Evolutionary conservation across 805 yeast genomes (phyloP).

Genomic region (Maudiozyma serrabonitensis): DNA sequence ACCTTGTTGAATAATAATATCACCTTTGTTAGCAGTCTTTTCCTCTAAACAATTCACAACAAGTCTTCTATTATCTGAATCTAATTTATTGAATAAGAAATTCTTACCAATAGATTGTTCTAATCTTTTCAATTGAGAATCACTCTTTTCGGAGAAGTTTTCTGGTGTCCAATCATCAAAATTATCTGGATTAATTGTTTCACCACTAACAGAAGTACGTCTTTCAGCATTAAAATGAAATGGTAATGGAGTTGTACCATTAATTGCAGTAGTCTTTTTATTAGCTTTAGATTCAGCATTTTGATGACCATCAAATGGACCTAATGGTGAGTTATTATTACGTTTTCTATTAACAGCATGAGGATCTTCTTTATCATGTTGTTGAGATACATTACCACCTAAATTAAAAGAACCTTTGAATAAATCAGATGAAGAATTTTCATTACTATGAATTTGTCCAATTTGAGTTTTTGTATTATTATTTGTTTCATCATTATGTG

Average conservation of each 20-base stretch:
- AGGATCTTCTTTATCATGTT: background rate
- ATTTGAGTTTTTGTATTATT: background rate
- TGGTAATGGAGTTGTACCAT: constrained; percentile 1
- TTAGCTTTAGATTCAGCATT: background rate
- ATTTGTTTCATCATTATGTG: constrained; percentile 6
- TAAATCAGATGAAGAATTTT: background rate
- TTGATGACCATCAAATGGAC: constrained; percentile 1
- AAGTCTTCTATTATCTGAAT: constrained; percentile 62
- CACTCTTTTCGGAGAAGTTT: constrained; percentile 41
- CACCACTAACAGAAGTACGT: constrained; percentile 87
- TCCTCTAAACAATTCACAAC: constrained; percentile 81
- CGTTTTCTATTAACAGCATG: constrained; percentile 1
- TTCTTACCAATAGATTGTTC: constrained; percentile 66
- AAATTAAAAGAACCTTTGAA: constrained; percentile 3
- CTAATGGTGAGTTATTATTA: constrained; percentile 1
- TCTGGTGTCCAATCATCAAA: constrained; percentile 73
- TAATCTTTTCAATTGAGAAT: constrained; percentile 57
- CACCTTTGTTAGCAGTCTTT: constrained; percentile 47
- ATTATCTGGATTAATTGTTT: constrained; percentile 67
- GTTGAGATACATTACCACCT: background rate
- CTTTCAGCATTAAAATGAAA: constrained; percentile 64
- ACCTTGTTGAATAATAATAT: constrained; percentile 34
- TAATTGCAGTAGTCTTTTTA: background rate
- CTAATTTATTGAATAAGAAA: constrained; percentile 77
- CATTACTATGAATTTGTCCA: background rate